Percentiles rank a stretch among this genome's conserved stretches.
Conservation (phyloP, 805 yeast genomes). For the Ogataea philodendri region DNA sequence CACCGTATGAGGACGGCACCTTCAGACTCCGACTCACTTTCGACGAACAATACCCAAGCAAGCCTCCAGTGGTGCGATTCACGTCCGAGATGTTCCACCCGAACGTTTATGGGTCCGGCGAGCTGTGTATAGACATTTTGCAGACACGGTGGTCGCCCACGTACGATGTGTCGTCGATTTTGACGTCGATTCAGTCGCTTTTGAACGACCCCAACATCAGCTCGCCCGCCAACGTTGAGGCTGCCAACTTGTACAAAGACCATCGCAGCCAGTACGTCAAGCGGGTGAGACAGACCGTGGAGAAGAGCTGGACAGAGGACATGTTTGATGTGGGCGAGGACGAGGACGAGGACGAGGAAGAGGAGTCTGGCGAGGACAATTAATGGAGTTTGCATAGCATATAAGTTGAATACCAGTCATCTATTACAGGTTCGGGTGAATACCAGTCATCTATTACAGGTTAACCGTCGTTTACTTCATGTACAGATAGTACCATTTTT, state of each 20-base stretch:
- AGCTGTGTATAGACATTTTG: slow-evolving; percentile 89
- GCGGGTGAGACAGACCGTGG: slow-evolving; percentile 92
- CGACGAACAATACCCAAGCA: slow-evolving; percentile 96
- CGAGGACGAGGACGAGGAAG: slow-evolving; percentile 34
- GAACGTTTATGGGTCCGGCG: slow-evolving; percentile 93
- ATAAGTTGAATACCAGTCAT: too few relatives aligned
- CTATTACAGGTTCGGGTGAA: too few relatives aligned
- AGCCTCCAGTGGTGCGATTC: slow-evolving; percentile 92
- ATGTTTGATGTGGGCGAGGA: slow-evolving; percentile 57
- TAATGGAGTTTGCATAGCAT: slow-evolving; percentile 10
- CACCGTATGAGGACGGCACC: slow-evolving; percentile 98
- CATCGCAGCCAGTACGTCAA: slow-evolving; percentile 90
- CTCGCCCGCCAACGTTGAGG: slow-evolving; percentile 97
- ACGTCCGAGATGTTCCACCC: slow-evolving; percentile 97
- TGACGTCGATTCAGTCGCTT: slow-evolving; percentile 88
- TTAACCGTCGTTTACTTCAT: slow-evolving; percentile 38
- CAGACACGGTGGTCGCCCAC: slow-evolving; percentile 99
- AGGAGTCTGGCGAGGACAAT: slow-evolving; percentile 22
- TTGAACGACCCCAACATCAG: slow-evolving; percentile 95
- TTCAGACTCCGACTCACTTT: slow-evolving; percentile 82
- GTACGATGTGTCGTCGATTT: slow-evolving; percentile 91
- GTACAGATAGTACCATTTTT: slow-evolving; percentile 56
- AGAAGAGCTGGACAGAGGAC: slow-evolving; percentile 88
- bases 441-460: too few relatives aligned
- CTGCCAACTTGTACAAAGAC: slow-evolving; percentile 92